Base-by-base conservation (phyloP, 1,284 basidiomycete species). In the Boletus semigastroideus region DNA sequence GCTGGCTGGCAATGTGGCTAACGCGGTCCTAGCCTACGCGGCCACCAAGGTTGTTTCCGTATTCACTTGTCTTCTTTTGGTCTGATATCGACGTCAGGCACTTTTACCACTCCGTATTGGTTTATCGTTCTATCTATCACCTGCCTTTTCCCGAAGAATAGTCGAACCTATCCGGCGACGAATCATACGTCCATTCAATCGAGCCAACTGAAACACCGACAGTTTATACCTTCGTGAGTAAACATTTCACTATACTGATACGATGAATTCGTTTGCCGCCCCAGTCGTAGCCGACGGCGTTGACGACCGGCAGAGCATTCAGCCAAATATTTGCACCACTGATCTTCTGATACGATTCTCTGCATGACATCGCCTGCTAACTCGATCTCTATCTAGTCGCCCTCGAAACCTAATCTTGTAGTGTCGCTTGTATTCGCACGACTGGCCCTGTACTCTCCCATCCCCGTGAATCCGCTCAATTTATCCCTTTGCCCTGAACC, bases 21-120 rank as follows among this genome's bases (percentile, higher is more conserved):
- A 91, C 61, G 84, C 86, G 0, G 82, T 94, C 0, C 77, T 93
- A 19, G 93, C 94, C 0, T 98, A 96, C 67, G 85, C 85, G 2
- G 73, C 83, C 7, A 89, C 88, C 53, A 98, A 95, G 80, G 92
- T 90, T 64, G 46, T 49, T 37, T 30, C 41, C 41, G 5, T 40
- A 11, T 13, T 7, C 22, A 16, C n/a, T 30, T 40, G 13, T n/a
- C 3, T 19, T n/a, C 31, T 42, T 30, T 52, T 55, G 33, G n/a
- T 20, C 49, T 22, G 37, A 52, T n/a, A 20, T 52, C 44, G 47
- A 51, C 19, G 48, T 5, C 59, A 94, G 92, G 89, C 88, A 1
- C 69, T 94, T 13, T 37, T 65, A 8, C 63, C 93, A 2, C 65
- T 89, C 17, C 82, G 93, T 9, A 80, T 95, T 55, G 90, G 81